Conservation (phyloP, 345 rosid species). For the Ailanthus altissimus region DNA sequence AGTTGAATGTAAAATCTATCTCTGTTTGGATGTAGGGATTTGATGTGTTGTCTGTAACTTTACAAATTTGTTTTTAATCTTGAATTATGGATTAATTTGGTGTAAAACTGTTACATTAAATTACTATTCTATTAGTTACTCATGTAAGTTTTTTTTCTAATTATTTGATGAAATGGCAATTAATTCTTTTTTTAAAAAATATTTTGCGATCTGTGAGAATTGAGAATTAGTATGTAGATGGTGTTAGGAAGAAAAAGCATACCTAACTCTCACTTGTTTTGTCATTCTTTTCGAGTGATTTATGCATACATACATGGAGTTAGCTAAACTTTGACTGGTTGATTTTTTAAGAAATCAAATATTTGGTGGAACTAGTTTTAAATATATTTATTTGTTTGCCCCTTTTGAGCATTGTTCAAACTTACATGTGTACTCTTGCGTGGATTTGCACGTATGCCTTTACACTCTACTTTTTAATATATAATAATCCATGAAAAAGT, state of each 20-base stretch:
- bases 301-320: neutral
- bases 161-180: neutral
- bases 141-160: neutral
- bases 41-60: neutral
- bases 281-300: neutral
- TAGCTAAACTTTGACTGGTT: constrained; percentile 4
- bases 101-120: constrained; percentile 20
- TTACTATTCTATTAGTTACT: neutral
- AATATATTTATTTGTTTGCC: neutral
- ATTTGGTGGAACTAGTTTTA: neutral
- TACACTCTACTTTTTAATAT: too few species aligned
- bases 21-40: neutral
- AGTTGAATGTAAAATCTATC: neutral
- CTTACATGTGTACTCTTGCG: too few species aligned
- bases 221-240: neutral
- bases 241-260: neutral
- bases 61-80: too few species aligned
- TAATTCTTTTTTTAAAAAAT: neutral
- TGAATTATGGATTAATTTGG: neutral
- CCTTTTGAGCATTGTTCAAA: too few species aligned
- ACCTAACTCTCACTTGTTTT: constrained; percentile 3
- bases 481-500: too few species aligned
- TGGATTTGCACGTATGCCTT: too few species aligned
- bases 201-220: neutral
- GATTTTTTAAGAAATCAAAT: neutral